phyloP scores from a whole-genome alignment of 2,329 filamentous ascomycete genomes.

The Trichoderma atrobrunneum region DNA sequence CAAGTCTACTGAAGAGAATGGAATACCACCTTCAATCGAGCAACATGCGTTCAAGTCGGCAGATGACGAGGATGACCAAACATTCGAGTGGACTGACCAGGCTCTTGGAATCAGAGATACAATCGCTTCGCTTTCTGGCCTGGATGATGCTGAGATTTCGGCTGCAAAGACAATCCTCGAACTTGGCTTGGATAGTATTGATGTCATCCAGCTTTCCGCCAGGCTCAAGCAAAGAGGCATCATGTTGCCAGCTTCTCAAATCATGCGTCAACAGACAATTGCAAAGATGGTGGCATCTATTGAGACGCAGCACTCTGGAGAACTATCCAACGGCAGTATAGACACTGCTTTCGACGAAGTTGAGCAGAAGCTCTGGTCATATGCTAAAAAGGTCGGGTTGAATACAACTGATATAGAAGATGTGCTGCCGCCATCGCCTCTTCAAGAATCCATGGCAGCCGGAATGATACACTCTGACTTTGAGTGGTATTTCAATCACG shows the following conservation, averaged over 20 bases:
- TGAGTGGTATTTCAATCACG: constrained; percentile 79
- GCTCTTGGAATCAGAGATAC: constrained; percentile 56
- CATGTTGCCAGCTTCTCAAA: constrained; percentile 65
- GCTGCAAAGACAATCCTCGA: constrained; percentile 69
- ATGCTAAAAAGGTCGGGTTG: constrained; percentile 35
- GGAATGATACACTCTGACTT: constrained; percentile 77
- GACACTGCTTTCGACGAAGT: constrained; percentile 24
- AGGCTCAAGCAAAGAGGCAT: constrained; percentile 62
- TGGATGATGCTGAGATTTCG: constrained; percentile 50
- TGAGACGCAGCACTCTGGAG: neutral
- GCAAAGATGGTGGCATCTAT: constrained; percentile 47
- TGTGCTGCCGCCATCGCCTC: constrained; percentile 71
- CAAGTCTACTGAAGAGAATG: neutral
- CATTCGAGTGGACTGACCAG: constrained; percentile 58
- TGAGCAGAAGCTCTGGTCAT: constrained; percentile 36
- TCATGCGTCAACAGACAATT: constrained; percentile 72
- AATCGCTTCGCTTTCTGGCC: constrained; percentile 60
- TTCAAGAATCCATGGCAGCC: constrained; percentile 83
- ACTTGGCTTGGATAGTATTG: constrained; percentile 87
- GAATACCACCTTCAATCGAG: neutral
- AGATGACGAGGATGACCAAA: neutral
- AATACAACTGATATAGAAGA: constrained; percentile 47
- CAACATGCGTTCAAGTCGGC: neutral
- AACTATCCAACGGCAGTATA: neutral
- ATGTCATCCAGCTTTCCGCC: constrained; percentile 79